A percentile compares a stretch with the other conserved stretches of the same genome.
These are phyloP conservation scores for Penicillium expansum DNA, from an alignment of 2,329 filamentous ascomycete genomes.

Conservation along the genomic window DNA sequence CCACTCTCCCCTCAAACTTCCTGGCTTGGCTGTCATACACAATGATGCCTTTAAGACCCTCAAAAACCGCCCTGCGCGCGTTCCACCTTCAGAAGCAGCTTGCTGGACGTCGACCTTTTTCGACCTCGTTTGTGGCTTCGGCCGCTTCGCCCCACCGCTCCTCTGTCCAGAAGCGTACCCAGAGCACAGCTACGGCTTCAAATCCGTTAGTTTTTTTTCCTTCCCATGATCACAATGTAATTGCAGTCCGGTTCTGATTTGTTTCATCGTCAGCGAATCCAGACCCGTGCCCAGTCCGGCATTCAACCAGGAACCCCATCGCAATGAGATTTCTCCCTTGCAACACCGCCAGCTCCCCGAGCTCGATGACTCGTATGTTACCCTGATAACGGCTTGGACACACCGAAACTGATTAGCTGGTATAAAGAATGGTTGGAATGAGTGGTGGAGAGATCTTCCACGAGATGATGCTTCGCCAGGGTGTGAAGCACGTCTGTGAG, in stretches of 20 bases:
- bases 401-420: constrained; percentile 3
- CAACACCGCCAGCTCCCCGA: constrained; percentile 59
- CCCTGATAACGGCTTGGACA: background rate
- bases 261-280: constrained; percentile 44
- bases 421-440: constrained; percentile 78
- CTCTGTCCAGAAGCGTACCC: constrained; percentile 43
- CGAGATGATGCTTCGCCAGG: constrained; percentile 95
- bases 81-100: constrained; percentile 45
- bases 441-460: constrained; percentile 96
- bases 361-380: constrained; percentile 76
- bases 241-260: constrained; percentile 8
- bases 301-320: constrained; percentile 53
- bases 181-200: constrained; percentile 51
- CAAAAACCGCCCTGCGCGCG: constrained; percentile 49
- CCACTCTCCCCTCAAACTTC: constrained; percentile 18
- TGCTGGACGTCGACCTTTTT: constrained; percentile 41
- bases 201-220: constrained; percentile 51
- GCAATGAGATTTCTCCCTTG: constrained; percentile 67
- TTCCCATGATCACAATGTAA: constrained; percentile 11
- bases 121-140: constrained; percentile 45
- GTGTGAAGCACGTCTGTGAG: constrained; percentile 91
- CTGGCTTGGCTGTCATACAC: constrained; percentile 38
- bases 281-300: constrained; percentile 63
- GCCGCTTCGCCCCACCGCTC: constrained; percentile 48
- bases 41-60: constrained; percentile 53